Conservation (phyloP, 768 basidiomycete species). For the Naematelia encephala region DNA sequence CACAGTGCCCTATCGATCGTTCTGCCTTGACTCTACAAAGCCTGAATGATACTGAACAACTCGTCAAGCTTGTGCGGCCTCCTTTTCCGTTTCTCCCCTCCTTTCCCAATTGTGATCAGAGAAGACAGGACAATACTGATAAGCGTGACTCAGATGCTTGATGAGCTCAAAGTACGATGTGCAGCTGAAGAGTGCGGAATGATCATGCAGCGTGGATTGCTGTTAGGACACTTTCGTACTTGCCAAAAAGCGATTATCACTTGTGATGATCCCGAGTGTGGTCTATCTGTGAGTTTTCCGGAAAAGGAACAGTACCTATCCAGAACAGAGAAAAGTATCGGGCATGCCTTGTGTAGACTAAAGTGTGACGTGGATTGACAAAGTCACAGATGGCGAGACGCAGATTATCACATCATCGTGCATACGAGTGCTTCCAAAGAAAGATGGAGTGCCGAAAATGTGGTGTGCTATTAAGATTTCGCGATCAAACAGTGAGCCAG, state of each 20-base stretch:
- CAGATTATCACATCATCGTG: slow-evolving; percentile 30
- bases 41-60: slow-evolving; percentile 30
- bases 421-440: slow-evolving; percentile 38
- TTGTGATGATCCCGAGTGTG: slow-evolving; percentile 32
- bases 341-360: background rate
- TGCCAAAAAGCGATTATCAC: slow-evolving; percentile 29
- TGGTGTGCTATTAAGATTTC: slow-evolving; percentile 26
- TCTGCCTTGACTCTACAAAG: slow-evolving; percentile 56
- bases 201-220: slow-evolving; percentile 33
- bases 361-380: background rate
- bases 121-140: background rate
- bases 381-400: slow-evolving; percentile 29
- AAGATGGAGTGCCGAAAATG: slow-evolving; percentile 38
- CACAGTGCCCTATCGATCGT: slow-evolving; percentile 81
- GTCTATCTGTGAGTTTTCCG: slow-evolving; percentile 26
- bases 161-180: slow-evolving; percentile 38
- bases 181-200: slow-evolving; percentile 27
- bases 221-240: slow-evolving; percentile 25
- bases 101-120: background rate
- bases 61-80: slow-evolving; percentile 33
- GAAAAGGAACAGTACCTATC: too few species aligned
- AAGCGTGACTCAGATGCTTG: slow-evolving; percentile 22
- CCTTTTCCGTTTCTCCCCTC: background rate
- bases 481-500: slow-evolving; percentile 24
- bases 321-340: background rate